Evolutionary conservation across 2,329 filamentous ascomycete genomes (phyloP).

Genomic region (Colletotrichum lentis): DNA sequence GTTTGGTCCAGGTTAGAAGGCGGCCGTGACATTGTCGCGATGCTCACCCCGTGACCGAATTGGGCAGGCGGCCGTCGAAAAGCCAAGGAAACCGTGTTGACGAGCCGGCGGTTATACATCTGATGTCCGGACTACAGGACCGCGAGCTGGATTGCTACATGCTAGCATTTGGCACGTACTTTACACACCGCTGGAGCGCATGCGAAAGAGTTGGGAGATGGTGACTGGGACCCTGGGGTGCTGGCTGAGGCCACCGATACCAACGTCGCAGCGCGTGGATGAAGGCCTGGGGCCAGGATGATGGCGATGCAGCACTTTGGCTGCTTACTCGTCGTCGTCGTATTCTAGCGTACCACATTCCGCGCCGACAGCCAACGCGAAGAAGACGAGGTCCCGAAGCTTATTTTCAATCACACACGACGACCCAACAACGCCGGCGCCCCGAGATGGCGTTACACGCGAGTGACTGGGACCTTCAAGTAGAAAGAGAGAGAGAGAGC

Average conservation of each 20-base stretch:
- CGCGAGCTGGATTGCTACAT: background rate
- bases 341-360: constrained; percentile 13
- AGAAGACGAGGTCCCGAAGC: constrained; percentile 26
- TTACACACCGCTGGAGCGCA: background rate
- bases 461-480: constrained; percentile 21
- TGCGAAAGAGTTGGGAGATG: background rate
- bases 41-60: constrained; percentile 17
- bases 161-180: background rate
- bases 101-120: background rate
- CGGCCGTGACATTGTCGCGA: constrained; percentile 30
- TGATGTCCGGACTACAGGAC: background rate
- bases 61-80: constrained; percentile 11
- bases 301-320: background rate
- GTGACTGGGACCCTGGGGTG: background rate
- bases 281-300: background rate
- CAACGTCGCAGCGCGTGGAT: background rate
- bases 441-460: constrained; percentile 26
- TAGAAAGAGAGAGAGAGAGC: background rate
- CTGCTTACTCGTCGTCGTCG: constrained; percentile 4
- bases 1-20: constrained; percentile 18
- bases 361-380: constrained; percentile 9
- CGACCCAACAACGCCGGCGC: background rate
- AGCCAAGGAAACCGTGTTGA: constrained; percentile 10
- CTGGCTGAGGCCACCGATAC: background rate
- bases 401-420: constrained; percentile 6